These are phyloP conservation scores for Linnemannia exigua DNA, from an alignment of 192 early-diverging fungal genomes.

Conservation along the genomic window DNA sequence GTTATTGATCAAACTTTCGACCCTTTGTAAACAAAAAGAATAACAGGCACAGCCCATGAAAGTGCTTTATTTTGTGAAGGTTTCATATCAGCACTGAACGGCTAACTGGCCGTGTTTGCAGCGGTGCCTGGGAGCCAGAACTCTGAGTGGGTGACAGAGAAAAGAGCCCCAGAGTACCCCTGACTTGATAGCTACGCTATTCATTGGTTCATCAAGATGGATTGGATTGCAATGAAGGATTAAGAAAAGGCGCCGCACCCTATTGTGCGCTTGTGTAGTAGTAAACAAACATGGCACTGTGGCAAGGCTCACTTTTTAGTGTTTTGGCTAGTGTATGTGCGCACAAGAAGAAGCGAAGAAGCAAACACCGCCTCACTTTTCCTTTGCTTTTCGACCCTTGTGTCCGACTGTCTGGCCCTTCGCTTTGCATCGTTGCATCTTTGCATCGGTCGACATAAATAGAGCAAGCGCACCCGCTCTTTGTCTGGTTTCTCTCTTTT, in stretches of 20 bases:
- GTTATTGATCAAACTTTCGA: neutral
- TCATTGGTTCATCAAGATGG: slow-evolving; percentile 1
- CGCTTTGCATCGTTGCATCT: neutral
- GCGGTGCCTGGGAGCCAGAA: neutral
- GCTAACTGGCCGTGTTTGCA: neutral
- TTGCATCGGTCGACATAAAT: no score
- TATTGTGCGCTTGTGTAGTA: neutral
- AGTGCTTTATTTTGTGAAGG: neutral
- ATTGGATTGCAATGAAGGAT: no score
- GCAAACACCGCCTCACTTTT: slow-evolving; percentile 10
- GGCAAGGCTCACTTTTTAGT: neutral
- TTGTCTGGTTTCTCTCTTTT: neutral
- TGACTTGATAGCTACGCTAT: neutral
- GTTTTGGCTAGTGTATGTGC: neutral
- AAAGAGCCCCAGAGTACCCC: neutral
- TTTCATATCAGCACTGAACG: neutral
- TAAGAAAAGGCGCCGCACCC: neutral
- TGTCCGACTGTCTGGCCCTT: no score
- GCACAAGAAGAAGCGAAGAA: neutral
- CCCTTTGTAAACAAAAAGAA: neutral
- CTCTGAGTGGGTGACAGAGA: neutral
- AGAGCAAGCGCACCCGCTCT: neutral
- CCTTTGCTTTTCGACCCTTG: neutral
- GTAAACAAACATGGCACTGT: neutral
- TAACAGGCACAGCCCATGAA: slow-evolving; percentile 9